These are phyloP conservation scores for Spinacia oleracea DNA, from an alignment of 179 eudicot species.

Conservation along the genomic window DNA sequence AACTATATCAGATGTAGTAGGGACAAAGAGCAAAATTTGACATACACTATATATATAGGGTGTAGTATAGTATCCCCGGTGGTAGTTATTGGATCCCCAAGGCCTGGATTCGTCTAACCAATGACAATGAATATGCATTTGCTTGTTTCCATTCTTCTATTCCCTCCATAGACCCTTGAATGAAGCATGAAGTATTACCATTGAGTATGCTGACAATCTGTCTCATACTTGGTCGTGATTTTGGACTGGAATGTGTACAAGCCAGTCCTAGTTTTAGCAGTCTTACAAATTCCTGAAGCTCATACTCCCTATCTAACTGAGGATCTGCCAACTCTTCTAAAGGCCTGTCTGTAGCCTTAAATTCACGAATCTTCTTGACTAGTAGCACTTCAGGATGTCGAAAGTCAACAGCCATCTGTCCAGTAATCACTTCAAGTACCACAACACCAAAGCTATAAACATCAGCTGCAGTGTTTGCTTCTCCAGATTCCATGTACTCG, in stretches of 20 bases:
- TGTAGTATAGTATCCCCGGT: not conserved
- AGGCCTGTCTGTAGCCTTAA: constrained; percentile 47
- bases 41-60: not conserved
- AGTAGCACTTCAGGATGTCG: constrained; percentile 65
- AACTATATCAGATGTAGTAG: not conserved
- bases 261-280: constrained; percentile 72
- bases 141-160: constrained; percentile 67
- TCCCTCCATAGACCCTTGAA: constrained; percentile 47
- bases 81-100: constrained; percentile 60
- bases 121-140: constrained; percentile 58
- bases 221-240: constrained; percentile 65
- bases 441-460: constrained; percentile 91
- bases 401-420: constrained; percentile 86
- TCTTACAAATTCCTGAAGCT: constrained; percentile 49
- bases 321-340: constrained; percentile 61
- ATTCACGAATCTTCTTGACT: constrained; percentile 54
- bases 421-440: constrained; percentile 77
- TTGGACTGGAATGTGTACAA: constrained; percentile 70
- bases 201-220: constrained; percentile 74
- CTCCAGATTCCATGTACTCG: constrained; percentile 82
- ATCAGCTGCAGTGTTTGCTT: constrained; percentile 79
- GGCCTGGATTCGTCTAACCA: constrained; percentile 76
- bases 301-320: constrained; percentile 55
- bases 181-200: constrained; percentile 56
- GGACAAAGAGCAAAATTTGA: not conserved